A percentile compares a stretch with the other conserved stretches of the same genome.
Conservation (phyloP, 2,329 filamentous ascomycete species). For the Fonsecaea monophora region DNA sequence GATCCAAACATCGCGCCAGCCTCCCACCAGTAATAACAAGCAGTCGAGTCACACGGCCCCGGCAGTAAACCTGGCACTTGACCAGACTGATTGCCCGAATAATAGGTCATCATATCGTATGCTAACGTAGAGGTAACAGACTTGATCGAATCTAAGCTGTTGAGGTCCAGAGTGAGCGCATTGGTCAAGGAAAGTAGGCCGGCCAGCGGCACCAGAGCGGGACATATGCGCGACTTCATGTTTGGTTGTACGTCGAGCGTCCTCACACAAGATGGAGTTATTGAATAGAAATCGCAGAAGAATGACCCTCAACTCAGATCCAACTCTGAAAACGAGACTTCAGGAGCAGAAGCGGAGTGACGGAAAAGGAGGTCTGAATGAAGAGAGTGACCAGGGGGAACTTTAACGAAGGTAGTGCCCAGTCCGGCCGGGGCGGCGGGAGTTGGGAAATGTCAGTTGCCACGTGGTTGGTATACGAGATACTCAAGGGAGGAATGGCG, state of each 20-base stretch:
- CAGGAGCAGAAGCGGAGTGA: not conserved
- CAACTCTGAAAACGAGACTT: not conserved
- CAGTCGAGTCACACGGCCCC: constrained; percentile 37
- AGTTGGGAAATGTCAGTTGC: not conserved
- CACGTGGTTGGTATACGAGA: not conserved
- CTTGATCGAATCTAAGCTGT: constrained; percentile 45
- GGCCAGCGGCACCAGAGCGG: constrained; percentile 34
- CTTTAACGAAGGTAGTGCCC: not conserved
- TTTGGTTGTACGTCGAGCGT: constrained; percentile 2
- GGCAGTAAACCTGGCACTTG: constrained; percentile 45
- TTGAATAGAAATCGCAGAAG: not conserved
- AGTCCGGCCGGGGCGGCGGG: not conserved
- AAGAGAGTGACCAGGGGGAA: not conserved
- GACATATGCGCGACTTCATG: constrained; percentile 30
- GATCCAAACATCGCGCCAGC: constrained; percentile 47
- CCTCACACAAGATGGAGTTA: not conserved
- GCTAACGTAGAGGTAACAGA: constrained; percentile 44
- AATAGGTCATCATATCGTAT: constrained; percentile 46
- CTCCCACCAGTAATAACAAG: constrained; percentile 49
- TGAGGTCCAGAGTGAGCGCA: constrained; percentile 33
- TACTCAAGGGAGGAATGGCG: not conserved
- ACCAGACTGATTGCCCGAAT: constrained; percentile 45
- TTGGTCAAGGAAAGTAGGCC: constrained; percentile 33
- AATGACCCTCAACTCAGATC: too few relatives aligned
- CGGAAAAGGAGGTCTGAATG: not conserved